Conservation (phyloP, 768 basidiomycete species). For the Leccinum truebloodii region DNA sequence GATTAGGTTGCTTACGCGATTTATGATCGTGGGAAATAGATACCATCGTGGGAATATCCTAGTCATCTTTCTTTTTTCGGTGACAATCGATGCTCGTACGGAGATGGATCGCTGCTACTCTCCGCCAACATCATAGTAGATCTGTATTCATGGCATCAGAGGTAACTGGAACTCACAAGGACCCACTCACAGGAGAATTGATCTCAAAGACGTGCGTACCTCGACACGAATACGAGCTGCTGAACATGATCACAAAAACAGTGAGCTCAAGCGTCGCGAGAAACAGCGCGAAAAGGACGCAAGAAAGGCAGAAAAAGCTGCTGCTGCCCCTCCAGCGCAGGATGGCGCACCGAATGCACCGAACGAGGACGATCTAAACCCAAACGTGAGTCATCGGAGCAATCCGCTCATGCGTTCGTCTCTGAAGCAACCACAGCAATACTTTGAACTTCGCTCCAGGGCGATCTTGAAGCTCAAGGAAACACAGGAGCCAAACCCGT, state of each 20-base stretch:
- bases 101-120: constrained; percentile 20
- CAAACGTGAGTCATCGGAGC: constrained; percentile 64
- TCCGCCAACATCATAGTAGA: constrained; percentile 16
- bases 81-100: constrained; percentile 25
- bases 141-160: constrained; percentile 39
- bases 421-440: constrained; percentile 64
- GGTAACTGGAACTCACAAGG: constrained; percentile 49
- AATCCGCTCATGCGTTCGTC: background rate
- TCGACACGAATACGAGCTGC: constrained; percentile 7
- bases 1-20: constrained; percentile 32
- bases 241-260: constrained; percentile 41
- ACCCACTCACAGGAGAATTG: constrained; percentile 93
- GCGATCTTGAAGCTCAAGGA: constrained; percentile 84
- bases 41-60: constrained; percentile 7
- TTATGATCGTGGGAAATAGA: constrained; percentile 10
- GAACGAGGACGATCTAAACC: constrained; percentile 84
- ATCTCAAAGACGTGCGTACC: constrained; percentile 88
- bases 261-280: constrained; percentile 92
- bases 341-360: constrained; percentile 41
- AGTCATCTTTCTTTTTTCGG: constrained; percentile 11
- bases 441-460: constrained; percentile 90
- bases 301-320: constrained; percentile 78
- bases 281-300: constrained; percentile 75
- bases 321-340: constrained; percentile 41
- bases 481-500: constrained; percentile 87